Evolutionary conservation across 139 green algal species (phyloP), one percentile per base, ranked within the genome.

Genomic region (Spirogloea muscicola): DNA sequence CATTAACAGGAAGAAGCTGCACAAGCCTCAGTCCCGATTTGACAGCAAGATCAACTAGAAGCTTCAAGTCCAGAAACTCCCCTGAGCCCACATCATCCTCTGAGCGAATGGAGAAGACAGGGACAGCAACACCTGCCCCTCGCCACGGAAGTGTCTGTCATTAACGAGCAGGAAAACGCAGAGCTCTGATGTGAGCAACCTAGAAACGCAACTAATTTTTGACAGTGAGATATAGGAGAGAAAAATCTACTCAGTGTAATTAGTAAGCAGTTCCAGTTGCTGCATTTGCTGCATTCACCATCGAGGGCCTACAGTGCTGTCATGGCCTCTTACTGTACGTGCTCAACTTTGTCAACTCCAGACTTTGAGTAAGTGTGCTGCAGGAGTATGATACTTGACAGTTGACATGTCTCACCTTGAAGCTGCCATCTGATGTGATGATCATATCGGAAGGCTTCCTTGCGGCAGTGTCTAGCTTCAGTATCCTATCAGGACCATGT

Each of bases 1-100:
- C 94, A 81, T 95, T 96, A 3, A 98, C 85, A 0, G 94, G 94
- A 48, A 98, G 89, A 49, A 98, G 68, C 85, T 98, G 93, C 18
- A 95, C 83, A 29, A 96, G 37, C 13, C 74, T 77, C 49, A 94
- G 58, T 2, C 88, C 90, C 0, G 57, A 39, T 25, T 25, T 46
- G 2, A 40, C 75, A 3, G 86, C 87, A 36, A 97, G 80, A 71
- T 96, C 87, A 5, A 94, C 87, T 33, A 98, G 82, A 34, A 78
- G 55, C 21, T 85, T 80, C 0, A 98, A 58, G 84, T 98, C 94
- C 39, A 86, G 38, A 64, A 98, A 98, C 62, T 98, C 94, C 1
- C 94, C 94, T 7, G 75, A 75, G 5, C 94, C 94, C 27, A 96
- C 72, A 42, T 75, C 88, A 18, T 88, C 44, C 1, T 48, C 37